Conservation (phyloP, 208 protist species). For the Lotmaria passim region DNA sequence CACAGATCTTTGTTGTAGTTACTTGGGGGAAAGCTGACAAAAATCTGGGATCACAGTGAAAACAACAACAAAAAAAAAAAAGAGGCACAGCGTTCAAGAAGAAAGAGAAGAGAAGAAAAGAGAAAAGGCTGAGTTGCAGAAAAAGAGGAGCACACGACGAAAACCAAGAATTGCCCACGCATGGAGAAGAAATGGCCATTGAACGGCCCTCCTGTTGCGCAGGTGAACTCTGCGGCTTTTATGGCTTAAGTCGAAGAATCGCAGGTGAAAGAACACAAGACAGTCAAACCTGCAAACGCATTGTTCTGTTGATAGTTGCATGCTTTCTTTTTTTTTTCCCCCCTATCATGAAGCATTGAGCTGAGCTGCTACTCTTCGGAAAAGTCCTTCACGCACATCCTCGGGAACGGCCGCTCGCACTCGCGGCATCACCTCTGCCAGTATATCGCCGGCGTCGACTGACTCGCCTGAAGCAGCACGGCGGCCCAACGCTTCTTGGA, state of each 20-base stretch:
- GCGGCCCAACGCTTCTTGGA: constrained; percentile 41
- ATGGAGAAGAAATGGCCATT: no score
- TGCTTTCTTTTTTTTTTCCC: not conserved
- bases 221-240: no score
- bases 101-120: not conserved
- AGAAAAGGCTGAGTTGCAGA: constrained; percentile 1
- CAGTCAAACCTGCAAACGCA: no score
- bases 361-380: constrained; percentile 43
- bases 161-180: not conserved
- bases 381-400: constrained; percentile 67
- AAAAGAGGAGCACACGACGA: no score
- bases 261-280: no score
- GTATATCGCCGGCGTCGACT: constrained; percentile 56
- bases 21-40: no score
- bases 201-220: no score
- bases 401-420: constrained; percentile 47
- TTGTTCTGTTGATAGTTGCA: not conserved
- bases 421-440: constrained; percentile 65
- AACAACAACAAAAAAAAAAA: no score
- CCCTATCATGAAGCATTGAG: constrained; percentile 14
- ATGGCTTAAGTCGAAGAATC: no score
- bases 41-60: no score
- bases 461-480: constrained; percentile 49
- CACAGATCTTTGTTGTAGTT: no score
- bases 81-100: not conserved